Conservation (phyloP, 208 protist species). For the Balamuthia mandrillaris region DNA sequence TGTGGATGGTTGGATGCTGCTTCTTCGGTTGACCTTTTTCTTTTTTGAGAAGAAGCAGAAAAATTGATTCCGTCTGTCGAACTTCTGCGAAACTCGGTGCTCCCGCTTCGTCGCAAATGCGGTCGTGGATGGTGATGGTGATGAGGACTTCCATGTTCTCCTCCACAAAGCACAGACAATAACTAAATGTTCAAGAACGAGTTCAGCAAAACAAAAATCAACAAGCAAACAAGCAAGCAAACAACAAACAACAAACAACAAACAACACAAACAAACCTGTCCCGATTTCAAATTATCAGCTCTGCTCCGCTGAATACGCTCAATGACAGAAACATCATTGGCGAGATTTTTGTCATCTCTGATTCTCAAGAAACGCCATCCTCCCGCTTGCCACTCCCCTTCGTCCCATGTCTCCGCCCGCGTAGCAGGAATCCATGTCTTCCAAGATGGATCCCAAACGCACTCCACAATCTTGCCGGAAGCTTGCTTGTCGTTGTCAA, state of each 20-base stretch:
- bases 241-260: too few species aligned
- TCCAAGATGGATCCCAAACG: conserved; percentile 32
- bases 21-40: too few species aligned
- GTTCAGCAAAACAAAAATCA: background rate
- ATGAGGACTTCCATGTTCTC: too few species aligned
- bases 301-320: background rate
- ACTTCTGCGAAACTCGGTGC: too few species aligned
- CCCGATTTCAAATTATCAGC: background rate
- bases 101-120: too few species aligned
- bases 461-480: conserved; percentile 38
- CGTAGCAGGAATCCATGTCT: background rate
- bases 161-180: too few species aligned
- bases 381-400: background rate
- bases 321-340: conserved; percentile 38
- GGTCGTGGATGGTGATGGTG: too few species aligned
- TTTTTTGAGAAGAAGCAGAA: too few species aligned
- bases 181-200: too few species aligned
- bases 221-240: background rate
- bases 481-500: background rate
- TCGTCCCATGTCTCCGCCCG: background rate
- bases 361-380: conserved; percentile 38
- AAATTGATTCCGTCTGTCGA: too few species aligned
- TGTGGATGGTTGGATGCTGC: too few species aligned
- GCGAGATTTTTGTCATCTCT: conserved; percentile 44
- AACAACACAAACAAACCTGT: background rate